A percentile compares a stretch with the other conserved stretches of the same genome.
These are phyloP conservation scores for Cladochytrium replicatum DNA, from an alignment of 192 early-diverging fungal genomes.

Conservation along the genomic window DNA sequence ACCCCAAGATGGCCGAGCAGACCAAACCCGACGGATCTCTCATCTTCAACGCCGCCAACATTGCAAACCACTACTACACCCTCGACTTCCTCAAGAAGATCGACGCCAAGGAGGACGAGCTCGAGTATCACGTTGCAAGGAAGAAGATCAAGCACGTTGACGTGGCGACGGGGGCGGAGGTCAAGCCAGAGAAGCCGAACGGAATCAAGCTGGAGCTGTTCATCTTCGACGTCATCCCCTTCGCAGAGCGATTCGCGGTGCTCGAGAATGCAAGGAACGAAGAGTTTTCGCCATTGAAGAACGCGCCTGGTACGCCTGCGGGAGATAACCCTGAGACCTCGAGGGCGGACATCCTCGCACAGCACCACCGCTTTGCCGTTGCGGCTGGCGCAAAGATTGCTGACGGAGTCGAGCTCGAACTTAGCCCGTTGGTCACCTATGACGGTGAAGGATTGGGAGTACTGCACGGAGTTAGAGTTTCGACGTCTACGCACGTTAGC, in stretches of 20 bases:
- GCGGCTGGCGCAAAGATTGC: slow-evolving; percentile 74
- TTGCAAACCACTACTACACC: slow-evolving; percentile 98
- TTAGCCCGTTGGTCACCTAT: slow-evolving; percentile 84
- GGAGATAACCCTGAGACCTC: slow-evolving; percentile 89
- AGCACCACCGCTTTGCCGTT: slow-evolving; percentile 78
- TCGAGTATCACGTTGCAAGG: slow-evolving; percentile 94
- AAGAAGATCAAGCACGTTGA: slow-evolving; percentile 97
- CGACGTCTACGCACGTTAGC: slow-evolving; percentile 36
- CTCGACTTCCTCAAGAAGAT: slow-evolving; percentile 79
- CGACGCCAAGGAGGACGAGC: slow-evolving; percentile 66
- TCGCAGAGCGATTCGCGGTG: slow-evolving; percentile 76
- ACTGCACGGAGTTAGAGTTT: slow-evolving; percentile 60
- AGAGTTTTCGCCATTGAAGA: slow-evolving; percentile 97
- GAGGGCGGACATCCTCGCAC: slow-evolving; percentile 74
- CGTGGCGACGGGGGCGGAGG: slow-evolving; percentile 55
- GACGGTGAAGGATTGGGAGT: slow-evolving; percentile 84
- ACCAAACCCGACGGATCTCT: slow-evolving; percentile 62
- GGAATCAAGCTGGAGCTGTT: slow-evolving; percentile 99
- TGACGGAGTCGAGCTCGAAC: no score
- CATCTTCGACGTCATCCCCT: slow-evolving; percentile 99
- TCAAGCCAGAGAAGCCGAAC: slow-evolving; percentile 70
- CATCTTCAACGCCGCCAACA: slow-evolving; percentile 86
- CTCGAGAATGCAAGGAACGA: slow-evolving; percentile 86
- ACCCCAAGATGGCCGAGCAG: slow-evolving; percentile 54
- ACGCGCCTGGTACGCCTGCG: slow-evolving; percentile 76